Base-by-base conservation (phyloP, 768 basidiomycete genomes). In the Boletus rufocinnamomeus region DNA sequence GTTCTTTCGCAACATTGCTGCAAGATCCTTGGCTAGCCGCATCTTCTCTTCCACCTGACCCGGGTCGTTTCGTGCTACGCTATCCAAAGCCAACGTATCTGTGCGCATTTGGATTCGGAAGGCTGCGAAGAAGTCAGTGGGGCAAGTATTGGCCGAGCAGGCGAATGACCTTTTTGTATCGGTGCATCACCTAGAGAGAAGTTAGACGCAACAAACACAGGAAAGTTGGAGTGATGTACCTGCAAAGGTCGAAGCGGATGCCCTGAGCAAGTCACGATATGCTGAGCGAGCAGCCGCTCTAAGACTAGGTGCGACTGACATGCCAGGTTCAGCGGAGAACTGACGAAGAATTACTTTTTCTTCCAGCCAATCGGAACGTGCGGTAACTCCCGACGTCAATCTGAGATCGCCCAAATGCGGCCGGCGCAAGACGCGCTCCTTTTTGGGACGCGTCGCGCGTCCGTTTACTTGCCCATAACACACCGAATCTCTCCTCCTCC, bases 1-100 rank as follows among this genome's bases (percentile, higher is more conserved):
- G 70, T 98, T 98, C 71, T 77, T 84, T 60, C 89, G 79, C 58
- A 98, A 69, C 37, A 91, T 84, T 25, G 77, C 68, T 5, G 94
- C 91, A 45, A 95, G 79, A 44, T 97, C 93, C 51, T 76, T 79
- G 44, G 86, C 84, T 6, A 89, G 75, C 52, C 79, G 77, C 7
- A 82, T 80, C 57, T 83, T 82, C 54, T 82, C 78, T 63, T 83
- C 76, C 51, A 86, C 84, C 14, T 74, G 71, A 37, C 72, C 71
- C 6, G 80, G 70, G 60, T 87, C 82, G 4, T 80, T 69, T 47
- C 78, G 71, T 34, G 75, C 63, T 9, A 71, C 72, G 30, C 74
- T 74, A 17, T 75, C 75, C 25, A 81, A 25, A 28, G 83, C 80
- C 37, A 73, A 52, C 11, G 56, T 58, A 56, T 90, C 88, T 13